These are phyloP conservation scores for Magnusiomyces clavatus DNA, from an alignment of 1,139 yeast species.

Conservation along the genomic window DNA sequence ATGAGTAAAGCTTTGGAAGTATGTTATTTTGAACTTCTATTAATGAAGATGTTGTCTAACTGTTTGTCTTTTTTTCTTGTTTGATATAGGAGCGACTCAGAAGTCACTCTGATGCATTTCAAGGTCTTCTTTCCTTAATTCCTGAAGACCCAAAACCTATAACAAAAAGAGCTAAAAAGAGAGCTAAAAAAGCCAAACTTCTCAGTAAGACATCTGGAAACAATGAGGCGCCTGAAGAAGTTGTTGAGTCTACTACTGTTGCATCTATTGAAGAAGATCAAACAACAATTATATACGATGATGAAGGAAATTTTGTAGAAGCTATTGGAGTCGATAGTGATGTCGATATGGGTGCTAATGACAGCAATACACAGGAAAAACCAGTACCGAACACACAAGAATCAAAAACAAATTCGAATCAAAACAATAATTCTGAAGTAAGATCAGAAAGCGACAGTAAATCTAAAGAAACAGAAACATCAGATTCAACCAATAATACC, in stretches of 20 bases:
- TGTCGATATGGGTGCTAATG: slow-evolving; percentile 14
- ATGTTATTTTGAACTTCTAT: slow-evolving; percentile 7
- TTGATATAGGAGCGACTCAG: slow-evolving; percentile 72
- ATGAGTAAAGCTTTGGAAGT: slow-evolving; percentile 27
- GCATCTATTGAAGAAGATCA: slow-evolving; percentile 17
- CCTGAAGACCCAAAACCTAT: slow-evolving; percentile 80
- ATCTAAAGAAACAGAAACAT: slow-evolving; percentile 10
- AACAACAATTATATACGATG: slow-evolving; percentile 54
- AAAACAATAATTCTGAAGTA: slow-evolving; percentile 11
- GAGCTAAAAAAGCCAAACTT: slow-evolving; percentile 26
- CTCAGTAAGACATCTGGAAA: slow-evolving; percentile 9
- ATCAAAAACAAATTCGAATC: slow-evolving; percentile 34
- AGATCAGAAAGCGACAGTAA: slow-evolving; percentile 19
- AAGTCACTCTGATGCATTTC: slow-evolving; percentile 81
- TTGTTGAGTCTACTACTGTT: slow-evolving; percentile 15
- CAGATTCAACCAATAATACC: neutral
- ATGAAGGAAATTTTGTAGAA: slow-evolving; percentile 60
- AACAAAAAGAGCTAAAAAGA: slow-evolving; percentile 47
- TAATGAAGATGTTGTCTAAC: neutral
- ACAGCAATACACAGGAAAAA: slow-evolving; percentile 17
- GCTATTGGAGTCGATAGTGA: slow-evolving; percentile 13
- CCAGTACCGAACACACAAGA: slow-evolving; percentile 27
- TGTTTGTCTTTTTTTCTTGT: slow-evolving; percentile 29
- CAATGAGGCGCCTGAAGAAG: slow-evolving; percentile 22
- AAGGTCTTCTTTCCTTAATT: slow-evolving; percentile 79